Evolutionary conservation across 2,329 filamentous ascomycete species (phyloP).

Genomic region (Onygenales sp.): DNA sequence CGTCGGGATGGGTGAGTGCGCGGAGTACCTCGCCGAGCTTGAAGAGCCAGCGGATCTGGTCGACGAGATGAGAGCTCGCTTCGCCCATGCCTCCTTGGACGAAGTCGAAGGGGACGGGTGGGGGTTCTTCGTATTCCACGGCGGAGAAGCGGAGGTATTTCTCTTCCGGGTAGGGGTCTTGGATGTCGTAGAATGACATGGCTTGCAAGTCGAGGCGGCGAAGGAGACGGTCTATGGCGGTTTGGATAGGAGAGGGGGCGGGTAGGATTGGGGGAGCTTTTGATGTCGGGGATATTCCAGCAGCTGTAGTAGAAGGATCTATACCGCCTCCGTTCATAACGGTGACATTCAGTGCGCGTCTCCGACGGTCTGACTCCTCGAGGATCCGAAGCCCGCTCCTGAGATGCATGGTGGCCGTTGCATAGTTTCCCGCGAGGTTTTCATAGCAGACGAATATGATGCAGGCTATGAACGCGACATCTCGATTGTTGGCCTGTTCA

Average conservation of each 20-base stretch:
- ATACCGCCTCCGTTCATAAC: not conserved
- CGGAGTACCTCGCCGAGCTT: not conserved
- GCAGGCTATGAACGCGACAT: not conserved
- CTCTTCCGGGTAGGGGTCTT: not conserved
- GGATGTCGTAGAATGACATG: not conserved
- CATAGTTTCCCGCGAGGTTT: not conserved
- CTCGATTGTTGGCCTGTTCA: not conserved
- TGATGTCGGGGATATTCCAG: not conserved
- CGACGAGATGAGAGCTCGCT: not conserved
- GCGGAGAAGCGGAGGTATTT: not conserved
- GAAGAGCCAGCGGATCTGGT: not conserved
- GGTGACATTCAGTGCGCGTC: not conserved
- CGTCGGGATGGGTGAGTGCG: not conserved
- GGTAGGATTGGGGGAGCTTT: not conserved
- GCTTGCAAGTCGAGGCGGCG: not conserved
- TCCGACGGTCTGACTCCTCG: not conserved
- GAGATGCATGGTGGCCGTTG: not conserved
- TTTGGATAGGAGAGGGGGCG: not conserved
- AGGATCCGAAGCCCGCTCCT: not conserved
- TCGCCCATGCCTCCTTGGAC: not conserved
- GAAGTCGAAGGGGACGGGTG: not conserved
- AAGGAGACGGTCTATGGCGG: not conserved
- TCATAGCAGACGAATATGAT: not conserved
- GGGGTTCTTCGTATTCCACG: not conserved
- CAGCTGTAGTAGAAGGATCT: too few relatives aligned